Conservation (phyloP, 1,284 basidiomycete species). For the Heterobasidion parviporum region DNA sequence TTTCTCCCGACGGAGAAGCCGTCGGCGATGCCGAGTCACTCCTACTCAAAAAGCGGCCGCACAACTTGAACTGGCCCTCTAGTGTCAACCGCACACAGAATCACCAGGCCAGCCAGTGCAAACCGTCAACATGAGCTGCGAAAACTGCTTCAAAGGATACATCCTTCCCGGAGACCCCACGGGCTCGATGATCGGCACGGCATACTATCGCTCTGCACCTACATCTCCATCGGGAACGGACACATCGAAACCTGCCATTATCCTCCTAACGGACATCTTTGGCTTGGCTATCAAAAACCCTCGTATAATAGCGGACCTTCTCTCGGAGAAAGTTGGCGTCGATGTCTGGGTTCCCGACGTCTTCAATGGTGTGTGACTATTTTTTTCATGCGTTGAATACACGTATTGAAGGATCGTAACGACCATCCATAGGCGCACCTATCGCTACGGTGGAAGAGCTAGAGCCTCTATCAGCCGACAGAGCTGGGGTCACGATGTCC, state of each 20-base stretch:
- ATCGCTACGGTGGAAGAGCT: conserved; percentile 27
- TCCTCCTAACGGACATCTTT: conserved; percentile 56
- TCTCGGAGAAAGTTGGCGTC: conserved; percentile 42
- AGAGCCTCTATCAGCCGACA: conserved; percentile 26
- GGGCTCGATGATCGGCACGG: conserved; percentile 28
- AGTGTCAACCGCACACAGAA: too few relatives aligned
- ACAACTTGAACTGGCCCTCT: too few relatives aligned
- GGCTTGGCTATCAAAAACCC: conserved; percentile 47
- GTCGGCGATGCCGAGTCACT: too few relatives aligned
- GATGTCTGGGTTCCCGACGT: conserved; percentile 58
- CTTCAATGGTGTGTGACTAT: conserved; percentile 30
- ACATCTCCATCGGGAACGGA: conserved; percentile 7
- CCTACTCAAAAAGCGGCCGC: too few relatives aligned
- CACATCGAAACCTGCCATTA: conserved; percentile 28
- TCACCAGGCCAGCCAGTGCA: too few relatives aligned
- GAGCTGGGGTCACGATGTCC: conserved; percentile 29
- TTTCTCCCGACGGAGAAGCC: too few relatives aligned
- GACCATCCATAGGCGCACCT: conserved; percentile 29
- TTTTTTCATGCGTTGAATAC: background rate
- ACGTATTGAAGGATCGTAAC: background rate
- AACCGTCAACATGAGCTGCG: conserved; percentile 23
- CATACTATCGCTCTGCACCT: conserved; percentile 32
- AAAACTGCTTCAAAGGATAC: conserved; percentile 28
- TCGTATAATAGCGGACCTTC: conserved; percentile 56
- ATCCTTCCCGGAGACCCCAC: conserved; percentile 34